Evolutionary conservation across 768 basidiomycete species (phyloP), one percentile per base, ranked within the genome.

Genomic region (Kwoniella sp.): DNA sequence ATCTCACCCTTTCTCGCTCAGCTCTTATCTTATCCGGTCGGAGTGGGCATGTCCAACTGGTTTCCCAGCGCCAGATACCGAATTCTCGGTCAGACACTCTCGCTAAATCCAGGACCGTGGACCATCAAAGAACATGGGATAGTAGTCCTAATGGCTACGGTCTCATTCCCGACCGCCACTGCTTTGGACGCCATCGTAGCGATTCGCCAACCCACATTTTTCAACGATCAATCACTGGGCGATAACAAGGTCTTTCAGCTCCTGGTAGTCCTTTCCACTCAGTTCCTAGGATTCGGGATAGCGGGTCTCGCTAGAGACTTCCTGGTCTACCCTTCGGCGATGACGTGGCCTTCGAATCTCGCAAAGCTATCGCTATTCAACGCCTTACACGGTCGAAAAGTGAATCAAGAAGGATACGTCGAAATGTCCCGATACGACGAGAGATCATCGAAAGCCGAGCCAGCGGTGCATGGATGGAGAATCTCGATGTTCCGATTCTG

Each of bases 281-380:
- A 97, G 81, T 82, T 95, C 60, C 90, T 90, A 0, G 95, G 94
- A 1, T 94, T 95, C 73, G 91, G 91, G 25, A 83, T 95, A 21
- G 93, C 94, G 1, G 95, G 95, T 2, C 73, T 95, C 29, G 90
- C 90, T 72, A 83, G 92, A 55, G 83, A 91, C 33, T 92, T 93
- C 80, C 19, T 62, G n/a, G 60, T 62, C 22, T 62, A 62, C 46
- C 60, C 60, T 22, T 29, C 53, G 25, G 53, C 37, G 9, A 55
- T 55, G 52, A 55, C 53, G 0, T 62, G 60, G 60, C 60, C 60
- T 12, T 17, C 48, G 21, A 54, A 54, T 22, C 44, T 62, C 19
- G 52, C 60, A 4, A 62, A 54, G 17, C 12, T 62, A 19, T 54
- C 60, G 6, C 22, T 62, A 6, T 54, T 54, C 46, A 62, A 62